These are phyloP conservation scores for Chlorella sp. DNA, from an alignment of 139 green algal species.

Conservation along the genomic window DNA sequence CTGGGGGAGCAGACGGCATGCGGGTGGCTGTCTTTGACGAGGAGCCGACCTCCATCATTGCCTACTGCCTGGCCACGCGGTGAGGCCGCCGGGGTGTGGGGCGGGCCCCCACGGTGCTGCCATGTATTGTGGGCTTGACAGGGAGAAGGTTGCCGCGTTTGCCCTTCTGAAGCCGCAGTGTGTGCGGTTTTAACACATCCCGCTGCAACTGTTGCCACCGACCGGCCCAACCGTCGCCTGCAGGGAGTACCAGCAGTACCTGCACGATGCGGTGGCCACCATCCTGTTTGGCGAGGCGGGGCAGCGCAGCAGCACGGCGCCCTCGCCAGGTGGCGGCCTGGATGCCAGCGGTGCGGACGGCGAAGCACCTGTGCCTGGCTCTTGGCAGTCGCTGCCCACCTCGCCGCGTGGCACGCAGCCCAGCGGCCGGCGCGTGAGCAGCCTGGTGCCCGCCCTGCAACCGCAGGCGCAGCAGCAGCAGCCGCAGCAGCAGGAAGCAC, in stretches of 20 bases:
- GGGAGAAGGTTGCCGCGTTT: not conserved
- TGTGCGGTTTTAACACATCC: not conserved
- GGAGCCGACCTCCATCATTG: slow-evolving; percentile 84
- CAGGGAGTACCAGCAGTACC: slow-evolving; percentile 70
- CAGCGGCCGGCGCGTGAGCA: not conserved
- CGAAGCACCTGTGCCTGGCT: not conserved
- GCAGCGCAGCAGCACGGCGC: not conserved
- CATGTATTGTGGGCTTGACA: not conserved
- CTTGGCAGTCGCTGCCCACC: slow-evolving; percentile 4
- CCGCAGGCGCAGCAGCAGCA: not conserved
- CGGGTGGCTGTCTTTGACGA: slow-evolving; percentile 72
- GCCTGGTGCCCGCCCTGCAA: not conserved
- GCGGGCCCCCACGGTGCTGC: too few species aligned
- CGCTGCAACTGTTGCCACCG: too few species aligned
- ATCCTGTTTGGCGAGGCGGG: slow-evolving; percentile 26
- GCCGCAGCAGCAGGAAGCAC: not conserved
- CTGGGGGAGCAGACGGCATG: slow-evolving; percentile 54
- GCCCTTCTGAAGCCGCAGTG: not conserved
- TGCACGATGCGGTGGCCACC: slow-evolving; percentile 39
- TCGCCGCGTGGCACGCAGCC: not conserved
- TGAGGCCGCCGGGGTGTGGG: not conserved
- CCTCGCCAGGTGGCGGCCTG: not conserved
- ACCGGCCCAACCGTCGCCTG: not conserved
- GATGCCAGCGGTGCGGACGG: not conserved
- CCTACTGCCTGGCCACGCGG: slow-evolving; percentile 77